A percentile compares a stretch with the other conserved stretches of the same genome.
These are phyloP conservation scores for Trypanosoma conorhini DNA, from an alignment of 208 protist species.

Conservation along the genomic window DNA sequence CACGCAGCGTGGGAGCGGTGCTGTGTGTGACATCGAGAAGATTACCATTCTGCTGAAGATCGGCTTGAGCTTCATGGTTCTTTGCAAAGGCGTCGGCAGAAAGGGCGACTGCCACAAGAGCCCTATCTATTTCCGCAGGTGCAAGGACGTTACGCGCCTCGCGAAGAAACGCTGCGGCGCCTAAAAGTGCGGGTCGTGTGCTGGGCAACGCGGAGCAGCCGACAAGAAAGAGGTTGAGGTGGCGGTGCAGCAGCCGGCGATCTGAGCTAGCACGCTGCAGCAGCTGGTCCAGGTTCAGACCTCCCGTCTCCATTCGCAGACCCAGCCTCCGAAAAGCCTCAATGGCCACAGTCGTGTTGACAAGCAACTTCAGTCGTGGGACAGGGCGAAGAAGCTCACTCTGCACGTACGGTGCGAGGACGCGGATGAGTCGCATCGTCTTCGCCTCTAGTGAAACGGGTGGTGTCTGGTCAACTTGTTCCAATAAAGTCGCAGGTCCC, in stretches of 20 bases:
- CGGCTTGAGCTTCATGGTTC: slow-evolving; percentile 29
- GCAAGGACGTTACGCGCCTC: slow-evolving; percentile 31
- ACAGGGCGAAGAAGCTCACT: slow-evolving; percentile 14
- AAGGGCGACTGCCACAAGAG: slow-evolving; percentile 35
- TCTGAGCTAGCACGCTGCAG: slow-evolving; percentile 35
- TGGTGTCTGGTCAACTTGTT: neutral
- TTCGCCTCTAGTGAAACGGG: slow-evolving; percentile 1
- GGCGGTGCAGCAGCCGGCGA: slow-evolving; percentile 29
- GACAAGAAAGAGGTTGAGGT: slow-evolving; percentile 35
- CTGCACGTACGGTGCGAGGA: slow-evolving; percentile 15
- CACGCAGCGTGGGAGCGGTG: slow-evolving; percentile 17
- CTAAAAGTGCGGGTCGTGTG: slow-evolving; percentile 29
- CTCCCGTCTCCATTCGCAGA: slow-evolving; percentile 11
- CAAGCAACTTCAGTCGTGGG: slow-evolving; percentile 25
- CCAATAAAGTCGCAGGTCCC: neutral
- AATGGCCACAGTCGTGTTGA: slow-evolving; percentile 23
- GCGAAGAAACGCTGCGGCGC: slow-evolving; percentile 25
- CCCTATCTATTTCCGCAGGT: slow-evolving; percentile 28
- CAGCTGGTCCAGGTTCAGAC: slow-evolving; percentile 17
- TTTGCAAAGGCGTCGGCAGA: slow-evolving; percentile 30
- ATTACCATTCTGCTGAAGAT: slow-evolving; percentile 19
- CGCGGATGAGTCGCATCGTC: slow-evolving; percentile 2
- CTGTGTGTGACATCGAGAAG: neutral
- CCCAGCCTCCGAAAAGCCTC: slow-evolving; percentile 18
- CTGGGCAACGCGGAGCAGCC: slow-evolving; percentile 30